A percentile compares a stretch with the other conserved stretches of the same genome.
Conservation (phyloP, 108 stramenopile genomes). For the Parietichytrium sp. region DNA sequence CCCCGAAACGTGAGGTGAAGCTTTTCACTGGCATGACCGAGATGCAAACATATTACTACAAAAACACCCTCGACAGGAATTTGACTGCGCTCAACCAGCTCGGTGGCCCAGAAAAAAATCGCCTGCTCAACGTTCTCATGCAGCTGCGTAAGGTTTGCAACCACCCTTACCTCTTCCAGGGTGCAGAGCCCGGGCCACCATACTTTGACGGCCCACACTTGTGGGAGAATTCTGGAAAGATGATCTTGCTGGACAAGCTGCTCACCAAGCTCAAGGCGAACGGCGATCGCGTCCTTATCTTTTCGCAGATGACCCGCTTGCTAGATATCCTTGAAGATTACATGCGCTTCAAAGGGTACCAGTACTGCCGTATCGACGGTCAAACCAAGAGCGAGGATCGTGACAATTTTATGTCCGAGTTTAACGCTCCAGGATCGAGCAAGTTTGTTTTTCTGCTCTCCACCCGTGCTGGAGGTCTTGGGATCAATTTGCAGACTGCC, state of each 20-base stretch:
- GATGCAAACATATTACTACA: constrained; percentile 96
- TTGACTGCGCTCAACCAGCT: constrained; percentile 82
- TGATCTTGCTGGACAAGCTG: constrained; percentile 67
- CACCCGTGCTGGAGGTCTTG: constrained; percentile 92
- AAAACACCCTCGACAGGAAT: constrained; percentile 81
- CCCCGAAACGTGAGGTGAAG: constrained; percentile 93
- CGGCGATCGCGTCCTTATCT: constrained; percentile 63
- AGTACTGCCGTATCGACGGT: constrained; percentile 96
- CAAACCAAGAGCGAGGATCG: constrained; percentile 86
- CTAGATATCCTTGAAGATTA: constrained; percentile 69
- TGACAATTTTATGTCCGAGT: constrained; percentile 90
- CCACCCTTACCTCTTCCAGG: constrained; percentile 98
- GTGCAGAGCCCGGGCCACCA: constrained; percentile 93
- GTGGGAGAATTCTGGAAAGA: constrained; percentile 94
- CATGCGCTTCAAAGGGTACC: constrained; percentile 68
- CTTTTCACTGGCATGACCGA: constrained; percentile 82
- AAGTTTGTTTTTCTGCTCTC: constrained; percentile 93
- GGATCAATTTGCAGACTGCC: constrained; percentile 95
- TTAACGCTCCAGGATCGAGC: constrained; percentile 81
- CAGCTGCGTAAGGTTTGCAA: constrained; percentile 97
- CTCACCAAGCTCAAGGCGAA: constrained; percentile 62
- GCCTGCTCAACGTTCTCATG: constrained; percentile 95
- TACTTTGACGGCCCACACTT: constrained; percentile 93
- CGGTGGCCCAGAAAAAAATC: constrained; percentile 83
- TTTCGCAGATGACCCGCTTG: constrained; percentile 63